Base-by-base conservation (phyloP, 2,329 filamentous ascomycete species). In the Scytalidium lignicola region DNA sequence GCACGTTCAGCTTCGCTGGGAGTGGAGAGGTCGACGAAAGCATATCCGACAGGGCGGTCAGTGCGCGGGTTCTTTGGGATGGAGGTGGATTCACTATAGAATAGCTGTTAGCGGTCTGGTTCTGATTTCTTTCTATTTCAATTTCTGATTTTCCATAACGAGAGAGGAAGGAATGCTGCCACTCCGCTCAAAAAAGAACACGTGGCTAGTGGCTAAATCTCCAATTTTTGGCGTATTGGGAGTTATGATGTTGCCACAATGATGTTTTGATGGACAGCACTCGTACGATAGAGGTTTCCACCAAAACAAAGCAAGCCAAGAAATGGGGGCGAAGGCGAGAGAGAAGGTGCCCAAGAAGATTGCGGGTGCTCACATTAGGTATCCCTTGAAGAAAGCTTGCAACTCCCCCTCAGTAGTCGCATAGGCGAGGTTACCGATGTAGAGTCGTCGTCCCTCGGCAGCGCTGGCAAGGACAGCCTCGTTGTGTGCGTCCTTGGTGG, bases 351-450 rank as follows among this genome's bases (percentile, higher is more conserved):
- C n/a, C n/a, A n/a, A 48, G n/a, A 28, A 37, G 47, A 47, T 20
- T 3, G 15, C 15, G 13, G 9, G 12, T 20, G 88, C 92, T 82
- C 83, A 99, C 93, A 99, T 90, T 80, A 93, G 87, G 82, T 96
- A 97, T 75, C 86, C 88, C 82, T 93, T 92, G 87, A 99, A 99
- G 83, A 99, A 99, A 66, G 93, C 88, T 82, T 95, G 96, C 83
- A 99, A 90, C 86, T 96, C 90, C 86, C 88, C 93, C 88, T 97
- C 93, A 74, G 90, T 96, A 85, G 93, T 97, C 86, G 92, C 91
- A 75, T 99, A 99, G 68, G 93, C 93, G 84, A 99, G 88, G 82
- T 99, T 99, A 81, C 93, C 93, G 80, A 99, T 97, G 80, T 99
- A 99, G 67, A 99, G 87, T 79, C 93, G 90, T 80, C 93, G 90